Evolutionary conservation across 805 yeast genomes (phyloP), one percentile per base, ranked within the genome.

Genomic region (Candida fluviatilis): DNA sequence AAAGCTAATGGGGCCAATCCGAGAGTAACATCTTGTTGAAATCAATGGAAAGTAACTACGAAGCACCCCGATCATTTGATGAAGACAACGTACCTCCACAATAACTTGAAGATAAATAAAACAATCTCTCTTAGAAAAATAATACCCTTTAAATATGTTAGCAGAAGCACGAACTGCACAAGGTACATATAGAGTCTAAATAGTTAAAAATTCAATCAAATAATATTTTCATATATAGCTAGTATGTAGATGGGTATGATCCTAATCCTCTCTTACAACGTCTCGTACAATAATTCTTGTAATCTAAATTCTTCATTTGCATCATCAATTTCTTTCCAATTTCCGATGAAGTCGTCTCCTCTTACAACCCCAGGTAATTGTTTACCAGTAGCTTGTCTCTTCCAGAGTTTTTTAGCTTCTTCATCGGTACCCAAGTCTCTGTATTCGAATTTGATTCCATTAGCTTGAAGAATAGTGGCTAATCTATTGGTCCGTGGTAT

Each of bases 341-440:
- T 84, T 2, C 96, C 96, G 46, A 89, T 80, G 41, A 79, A 75
- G 48, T 82, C 90, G 50, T 85, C 93, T 18, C 79, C 80, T 58
- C 95, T 75, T 13, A 89, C 89, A 13, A 89, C 74, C 24, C 90
- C 96, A 2, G 97, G 97, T 41, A 88, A 72, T 2, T 78, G 66
- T 48, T 84, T 79, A 3, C 95, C 95, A 19, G 69, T 69, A 13
- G 84, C 69, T 51, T 76, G 76, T 48, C 93, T 73, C 51, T 78
- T 78, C 96, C 96, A 89, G 18, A 87, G 74, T 50, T 78, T 75
- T 58, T 88, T 80, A 12, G 96, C 96, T 43, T 80, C 83, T 36
- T 80, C 88, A 55, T 89, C 95, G 0, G 95, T 87, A 4, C 95
- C 95, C 37, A 88, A 63, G 55, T 89, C 97, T 41, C 84, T 77